Percentiles rank a stretch among this genome's conserved stretches.
phyloP scores from a whole-genome alignment of 108 stramenopile genomes.

The Conticribra weissflogii region DNA sequence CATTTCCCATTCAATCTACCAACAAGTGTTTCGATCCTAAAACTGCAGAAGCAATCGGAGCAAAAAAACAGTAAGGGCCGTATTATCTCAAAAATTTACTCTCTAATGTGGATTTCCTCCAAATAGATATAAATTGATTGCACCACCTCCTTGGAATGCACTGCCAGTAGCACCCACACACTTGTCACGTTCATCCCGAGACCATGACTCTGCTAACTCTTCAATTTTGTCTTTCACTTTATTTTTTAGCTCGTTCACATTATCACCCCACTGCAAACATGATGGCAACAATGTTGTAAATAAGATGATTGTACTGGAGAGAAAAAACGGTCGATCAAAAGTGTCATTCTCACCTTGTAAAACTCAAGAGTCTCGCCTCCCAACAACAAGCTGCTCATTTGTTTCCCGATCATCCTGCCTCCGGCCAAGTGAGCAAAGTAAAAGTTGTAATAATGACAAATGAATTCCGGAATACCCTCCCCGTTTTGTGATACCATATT shows the following conservation, averaged over 20 bases:
- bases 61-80: neutral
- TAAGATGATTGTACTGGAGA: neutral
- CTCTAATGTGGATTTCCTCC: conserved; percentile 66
- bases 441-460: conserved; percentile 95
- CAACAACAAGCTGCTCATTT: conserved; percentile 81
- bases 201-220: conserved; percentile 82
- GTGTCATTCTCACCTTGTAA: conserved; percentile 74
- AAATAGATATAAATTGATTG: conserved; percentile 66
- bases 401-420: conserved; percentile 92
- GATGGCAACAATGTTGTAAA: too few species aligned
- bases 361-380: conserved; percentile 87
- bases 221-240: conserved; percentile 83
- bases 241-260: conserved; percentile 81
- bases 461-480: conserved; percentile 80
- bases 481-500: conserved; percentile 43
- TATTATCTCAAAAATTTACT: too few species aligned
- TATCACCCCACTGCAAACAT: conserved; percentile 71
- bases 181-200: conserved; percentile 66
- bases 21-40: too few species aligned
- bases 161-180: conserved; percentile 76
- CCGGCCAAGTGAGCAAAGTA: conserved; percentile 95
- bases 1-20: too few species aligned
- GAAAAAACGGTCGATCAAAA: neutral
- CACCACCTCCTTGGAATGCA: conserved; percentile 75
- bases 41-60: neutral